A percentile compares a stretch with the other conserved stretches of the same genome.
Conservation (phyloP, 2,329 filamentous ascomycete species). For the Ophiocordyceps camponoti-floridani region DNA sequence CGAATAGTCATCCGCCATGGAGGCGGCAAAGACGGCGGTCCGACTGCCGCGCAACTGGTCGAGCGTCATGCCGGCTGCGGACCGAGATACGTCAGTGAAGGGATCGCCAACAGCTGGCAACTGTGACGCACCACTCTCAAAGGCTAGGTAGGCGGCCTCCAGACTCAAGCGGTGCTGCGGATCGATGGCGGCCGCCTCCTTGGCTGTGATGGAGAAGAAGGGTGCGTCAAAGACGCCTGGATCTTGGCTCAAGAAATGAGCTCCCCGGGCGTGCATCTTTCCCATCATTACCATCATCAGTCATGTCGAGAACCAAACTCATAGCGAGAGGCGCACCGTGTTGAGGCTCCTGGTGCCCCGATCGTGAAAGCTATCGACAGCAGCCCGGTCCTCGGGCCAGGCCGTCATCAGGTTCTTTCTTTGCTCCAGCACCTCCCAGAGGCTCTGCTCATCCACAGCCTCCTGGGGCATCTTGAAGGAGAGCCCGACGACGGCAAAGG, state of each 20-base stretch:
- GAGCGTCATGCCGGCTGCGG: slow-evolving; percentile 4
- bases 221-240: neutral
- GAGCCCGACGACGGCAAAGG: slow-evolving; percentile 17
- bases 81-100: neutral
- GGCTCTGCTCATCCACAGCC: slow-evolving; percentile 9
- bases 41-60: slow-evolving; percentile 7
- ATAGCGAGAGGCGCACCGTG: neutral
- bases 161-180: neutral
- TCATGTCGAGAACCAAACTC: neutral
- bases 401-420: slow-evolving; percentile 12
- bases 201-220: neutral
- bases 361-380: slow-evolving; percentile 8
- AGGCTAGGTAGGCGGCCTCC: neutral
- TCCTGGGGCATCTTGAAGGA: slow-evolving; percentile 19
- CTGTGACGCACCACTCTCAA: neutral
- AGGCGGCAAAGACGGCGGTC: slow-evolving; percentile 18
- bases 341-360: neutral
- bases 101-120: neutral
- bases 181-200: neutral
- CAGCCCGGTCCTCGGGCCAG: slow-evolving; percentile 14
- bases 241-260: neutral
- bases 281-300: neutral
- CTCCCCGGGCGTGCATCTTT: neutral
- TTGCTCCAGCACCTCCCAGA: slow-evolving; percentile 16
- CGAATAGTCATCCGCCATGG: slow-evolving; percentile 14